Conservation (phyloP, 768 basidiomycete genomes). For the Termitomyces sp. region DNA sequence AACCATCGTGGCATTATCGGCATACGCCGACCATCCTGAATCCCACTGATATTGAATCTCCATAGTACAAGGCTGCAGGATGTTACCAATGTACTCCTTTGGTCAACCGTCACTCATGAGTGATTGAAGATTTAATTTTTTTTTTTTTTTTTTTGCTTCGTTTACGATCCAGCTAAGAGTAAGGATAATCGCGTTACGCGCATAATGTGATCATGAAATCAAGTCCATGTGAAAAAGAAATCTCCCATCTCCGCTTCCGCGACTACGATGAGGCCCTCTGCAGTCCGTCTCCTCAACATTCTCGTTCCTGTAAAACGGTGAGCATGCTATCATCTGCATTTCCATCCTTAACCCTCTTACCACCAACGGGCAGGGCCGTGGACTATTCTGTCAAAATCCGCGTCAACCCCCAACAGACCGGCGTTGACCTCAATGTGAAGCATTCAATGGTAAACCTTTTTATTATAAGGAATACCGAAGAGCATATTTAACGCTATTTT, state of each 20-base stretch:
- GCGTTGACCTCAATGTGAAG: constrained; percentile 95
- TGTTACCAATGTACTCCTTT: too few relatives aligned
- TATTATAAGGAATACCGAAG: background rate
- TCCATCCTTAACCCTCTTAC: background rate
- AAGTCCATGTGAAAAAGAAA: too few relatives aligned
- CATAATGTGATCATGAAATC: too few relatives aligned
- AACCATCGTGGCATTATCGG: background rate
- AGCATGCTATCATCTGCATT: constrained; percentile 6
- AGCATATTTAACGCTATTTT: background rate
- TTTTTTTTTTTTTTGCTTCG: too few relatives aligned
- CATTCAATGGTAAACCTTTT: constrained; percentile 84
- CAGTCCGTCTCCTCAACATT: constrained; percentile 74
- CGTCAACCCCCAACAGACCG: constrained; percentile 92
- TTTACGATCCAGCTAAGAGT: too few relatives aligned
- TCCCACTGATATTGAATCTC: too few relatives aligned
- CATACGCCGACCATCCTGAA: constrained; percentile 25
- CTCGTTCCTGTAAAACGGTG: constrained; percentile 94
- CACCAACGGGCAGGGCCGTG: constrained; percentile 58
- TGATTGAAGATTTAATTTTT: too few relatives aligned
- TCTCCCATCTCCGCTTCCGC: background rate
- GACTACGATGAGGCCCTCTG: constrained; percentile 67
- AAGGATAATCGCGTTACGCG: too few relatives aligned
- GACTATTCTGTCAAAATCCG: constrained; percentile 99
- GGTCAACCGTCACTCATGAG: too few relatives aligned
- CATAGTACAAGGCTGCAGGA: too few relatives aligned